Base-by-base conservation (phyloP, 805 yeast genomes). In the Metschnikowia chrysomelidarum region DNA sequence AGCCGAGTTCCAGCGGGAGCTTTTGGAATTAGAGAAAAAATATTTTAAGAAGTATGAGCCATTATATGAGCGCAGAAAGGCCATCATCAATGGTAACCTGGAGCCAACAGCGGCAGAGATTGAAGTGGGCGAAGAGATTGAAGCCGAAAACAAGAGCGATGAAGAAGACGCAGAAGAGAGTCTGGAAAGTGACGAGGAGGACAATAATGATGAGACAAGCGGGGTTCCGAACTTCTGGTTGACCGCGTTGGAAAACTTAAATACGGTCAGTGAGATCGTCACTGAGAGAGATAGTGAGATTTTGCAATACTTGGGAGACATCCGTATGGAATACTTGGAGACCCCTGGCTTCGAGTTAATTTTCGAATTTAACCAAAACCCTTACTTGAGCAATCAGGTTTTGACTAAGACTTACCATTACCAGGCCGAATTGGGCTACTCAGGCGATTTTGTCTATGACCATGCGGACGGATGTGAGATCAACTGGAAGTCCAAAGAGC, bases 161-260 rank as follows among this genome's bases (percentile, higher is more conserved):
- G 62, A 53, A 27, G 70, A 61, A 6, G 70, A 59, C 13, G 66
- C 61, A 8, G 72, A 62, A 3, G 67, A 57, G 17, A 73, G 63
- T 13, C 69, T 60, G 4, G 72, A 60, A 1, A 73, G 62, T 8
- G 74, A 60, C 4, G 75, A 64, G 12, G 73, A 62, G n/a, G 74
- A 62, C 20, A 57, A 47, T 6, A 60, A 43, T 31, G 58, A 36
- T 24, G 70, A 60, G 19, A 68, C 61, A 14, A 63, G 69, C 32
- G 98, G 98, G 46, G 77, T 93, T 49, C 98, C 98, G 39, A 80
- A 84, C 31, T 93, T 93, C 72, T 93, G 98, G 98, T 73, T 91
- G 53, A 93, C 98, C 13, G 95, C 98, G 5, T 69, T 93, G 62
- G 91, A 84, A 60, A 93, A 89, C 65, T 70, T 93, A 50, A 77